Evolutionary conservation across 2,329 filamentous ascomycete species (phyloP).

Genomic region (Calcarisporium arbuscula): DNA sequence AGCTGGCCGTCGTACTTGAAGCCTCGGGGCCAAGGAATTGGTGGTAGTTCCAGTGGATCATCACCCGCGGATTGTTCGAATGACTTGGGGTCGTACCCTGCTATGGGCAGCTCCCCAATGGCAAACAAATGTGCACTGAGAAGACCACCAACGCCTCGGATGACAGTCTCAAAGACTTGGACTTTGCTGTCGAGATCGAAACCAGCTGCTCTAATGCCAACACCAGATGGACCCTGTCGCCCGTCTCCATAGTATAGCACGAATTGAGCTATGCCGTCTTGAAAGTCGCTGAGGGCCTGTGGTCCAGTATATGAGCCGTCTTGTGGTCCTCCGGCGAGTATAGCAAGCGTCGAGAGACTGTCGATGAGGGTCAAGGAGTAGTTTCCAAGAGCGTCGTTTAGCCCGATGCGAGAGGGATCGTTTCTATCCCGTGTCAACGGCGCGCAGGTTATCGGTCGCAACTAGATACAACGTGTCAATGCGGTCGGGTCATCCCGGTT

Average conservation of each 20-base stretch:
- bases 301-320: slow-evolving; percentile 29
- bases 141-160: slow-evolving; percentile 83
- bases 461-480: slow-evolving; percentile 33
- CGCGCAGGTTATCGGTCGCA: slow-evolving; percentile 78
- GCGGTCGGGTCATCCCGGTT: neutral
- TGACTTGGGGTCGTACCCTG: slow-evolving; percentile 58
- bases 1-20: slow-evolving; percentile 86
- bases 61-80: slow-evolving; percentile 18
- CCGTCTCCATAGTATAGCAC: slow-evolving; percentile 86
- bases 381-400: slow-evolving; percentile 95
- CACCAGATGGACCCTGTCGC: slow-evolving; percentile 57
- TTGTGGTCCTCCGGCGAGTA: slow-evolving; percentile 69
- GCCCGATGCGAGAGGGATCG: slow-evolving; percentile 72
- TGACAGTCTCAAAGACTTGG: slow-evolving; percentile 97
- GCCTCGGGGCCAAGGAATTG: slow-evolving; percentile 67
- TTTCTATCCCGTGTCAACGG: slow-evolving; percentile 78
- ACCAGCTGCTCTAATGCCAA: slow-evolving; percentile 66
- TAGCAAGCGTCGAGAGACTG: slow-evolving; percentile 87
- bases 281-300: slow-evolving; percentile 64
- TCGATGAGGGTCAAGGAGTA: slow-evolving; percentile 95
- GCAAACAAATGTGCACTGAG: slow-evolving; percentile 93
- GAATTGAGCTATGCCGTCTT: slow-evolving; percentile 68
- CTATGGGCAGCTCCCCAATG: slow-evolving; percentile 80
- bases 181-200: slow-evolving; percentile 98
- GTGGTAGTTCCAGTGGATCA: slow-evolving; percentile 39